phyloP scores from a whole-genome alignment of 257 asterid genomes.

The Ilex aquifolium region DNA sequence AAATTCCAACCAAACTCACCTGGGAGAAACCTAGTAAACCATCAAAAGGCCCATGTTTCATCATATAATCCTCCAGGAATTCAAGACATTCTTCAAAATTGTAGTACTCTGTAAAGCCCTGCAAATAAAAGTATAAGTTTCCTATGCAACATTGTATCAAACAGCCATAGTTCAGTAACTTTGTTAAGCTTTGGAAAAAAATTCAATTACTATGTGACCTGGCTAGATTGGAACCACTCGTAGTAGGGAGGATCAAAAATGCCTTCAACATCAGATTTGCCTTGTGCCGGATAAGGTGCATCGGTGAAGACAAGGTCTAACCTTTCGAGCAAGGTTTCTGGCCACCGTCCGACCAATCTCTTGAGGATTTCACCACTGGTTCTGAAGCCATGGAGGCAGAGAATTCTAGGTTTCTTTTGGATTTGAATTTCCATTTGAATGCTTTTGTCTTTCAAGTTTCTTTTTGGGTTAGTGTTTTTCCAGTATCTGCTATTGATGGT shows the following conservation, averaged over 20 bases:
- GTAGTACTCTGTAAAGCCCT: constrained; percentile 24
- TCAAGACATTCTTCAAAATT: constrained; percentile 34
- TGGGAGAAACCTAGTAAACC: constrained; percentile 39
- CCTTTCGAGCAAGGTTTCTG: constrained; percentile 15
- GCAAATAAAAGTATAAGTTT: neutral
- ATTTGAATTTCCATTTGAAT: neutral
- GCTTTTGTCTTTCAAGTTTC: neutral
- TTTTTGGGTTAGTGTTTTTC: too few relatives aligned
- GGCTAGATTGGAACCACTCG: constrained; percentile 27
- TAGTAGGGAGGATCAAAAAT: constrained; percentile 30
- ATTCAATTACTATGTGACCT: constrained; percentile 13
- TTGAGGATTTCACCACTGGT: constrained; percentile 28
- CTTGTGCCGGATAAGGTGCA: constrained; percentile 26
- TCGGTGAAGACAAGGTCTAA: constrained; percentile 27
- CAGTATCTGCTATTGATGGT: too few relatives aligned
- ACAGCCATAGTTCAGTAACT: neutral
- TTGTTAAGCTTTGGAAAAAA: neutral
- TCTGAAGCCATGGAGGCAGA: constrained; percentile 40
- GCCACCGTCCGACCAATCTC: constrained; percentile 26
- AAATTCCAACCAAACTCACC: constrained; percentile 4
- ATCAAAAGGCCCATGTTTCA: constrained; percentile 35
- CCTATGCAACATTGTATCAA: neutral
- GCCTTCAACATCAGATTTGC: constrained; percentile 28
- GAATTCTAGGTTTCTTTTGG: constrained; percentile 20
- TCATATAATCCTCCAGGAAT: constrained; percentile 28